Percentiles rank a stretch among this genome's conserved stretches.
These are phyloP conservation scores for Penicillium roqueforti DNA, from an alignment of 495 filamentous ascomycete species.

Conservation along the genomic window DNA sequence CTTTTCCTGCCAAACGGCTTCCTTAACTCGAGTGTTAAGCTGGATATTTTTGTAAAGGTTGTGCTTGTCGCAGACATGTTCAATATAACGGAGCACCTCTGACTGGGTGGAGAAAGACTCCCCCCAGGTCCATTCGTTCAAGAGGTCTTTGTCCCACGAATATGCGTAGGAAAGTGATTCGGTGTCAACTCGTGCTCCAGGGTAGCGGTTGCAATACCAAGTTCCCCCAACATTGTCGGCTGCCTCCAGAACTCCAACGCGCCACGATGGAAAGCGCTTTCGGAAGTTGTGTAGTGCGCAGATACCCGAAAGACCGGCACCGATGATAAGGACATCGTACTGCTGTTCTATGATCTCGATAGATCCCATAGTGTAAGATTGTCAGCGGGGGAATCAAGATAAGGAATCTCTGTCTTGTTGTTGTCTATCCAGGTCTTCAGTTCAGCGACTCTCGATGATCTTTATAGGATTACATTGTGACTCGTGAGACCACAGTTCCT, in stretches of 20 bases:
- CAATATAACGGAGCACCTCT: slow-evolving; percentile 28
- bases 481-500: neutral
- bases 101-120: slow-evolving; percentile 20
- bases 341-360: slow-evolving; percentile 1
- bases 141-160: slow-evolving; percentile 24
- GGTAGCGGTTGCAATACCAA: slow-evolving; percentile 44
- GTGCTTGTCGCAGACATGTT: slow-evolving; percentile 22
- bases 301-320: slow-evolving; percentile 49
- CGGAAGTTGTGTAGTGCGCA: slow-evolving; percentile 40
- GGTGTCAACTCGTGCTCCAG: slow-evolving; percentile 25
- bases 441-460: neutral
- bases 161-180: slow-evolving; percentile 27
- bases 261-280: slow-evolving; percentile 36
- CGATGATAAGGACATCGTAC: slow-evolving; percentile 48
- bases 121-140: slow-evolving; percentile 27
- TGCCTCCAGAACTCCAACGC: slow-evolving; percentile 42
- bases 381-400: neutral
- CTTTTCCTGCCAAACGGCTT: slow-evolving; percentile 16
- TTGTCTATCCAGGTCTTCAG: neutral
- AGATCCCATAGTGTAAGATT: slow-evolving; percentile 5
- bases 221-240: slow-evolving; percentile 48
- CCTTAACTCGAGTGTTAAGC: slow-evolving; percentile 24
- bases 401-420: neutral
- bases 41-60: slow-evolving; percentile 24
- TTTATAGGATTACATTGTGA: slow-evolving; percentile 1